phyloP scores from a whole-genome alignment of 306 rosid genomes.

The Glycine tomentella region DNA sequence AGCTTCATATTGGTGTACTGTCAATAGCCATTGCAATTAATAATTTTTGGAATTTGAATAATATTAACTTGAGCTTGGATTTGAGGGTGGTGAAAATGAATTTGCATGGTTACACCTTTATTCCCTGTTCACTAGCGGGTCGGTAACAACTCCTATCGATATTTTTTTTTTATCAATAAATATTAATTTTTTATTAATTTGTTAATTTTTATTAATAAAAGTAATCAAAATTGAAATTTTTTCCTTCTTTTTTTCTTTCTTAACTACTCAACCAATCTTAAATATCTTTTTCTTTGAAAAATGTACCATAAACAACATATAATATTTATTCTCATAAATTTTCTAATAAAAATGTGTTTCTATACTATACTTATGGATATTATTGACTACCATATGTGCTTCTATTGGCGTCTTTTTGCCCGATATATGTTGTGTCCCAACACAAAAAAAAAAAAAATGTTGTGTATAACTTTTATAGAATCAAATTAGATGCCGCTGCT shows the following conservation, averaged over 20 bases:
- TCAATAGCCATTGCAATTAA: slow-evolving; percentile 35
- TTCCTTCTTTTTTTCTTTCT: no score
- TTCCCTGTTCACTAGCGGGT: slow-evolving; percentile 43
- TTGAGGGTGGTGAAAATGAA: slow-evolving; percentile 42
- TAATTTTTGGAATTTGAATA: slow-evolving; percentile 33
- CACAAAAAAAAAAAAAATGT: not conserved
- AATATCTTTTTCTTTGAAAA: slow-evolving; percentile 39
- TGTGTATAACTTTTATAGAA: not conserved
- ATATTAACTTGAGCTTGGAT: slow-evolving; percentile 38
- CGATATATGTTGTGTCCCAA: no score
- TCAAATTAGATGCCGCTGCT: no score
- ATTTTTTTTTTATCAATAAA: no score
- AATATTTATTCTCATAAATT: slow-evolving; percentile 38
- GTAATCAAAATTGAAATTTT: no score
- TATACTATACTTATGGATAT: not conserved
- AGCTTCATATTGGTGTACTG: slow-evolving; percentile 44
- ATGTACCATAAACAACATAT: slow-evolving; percentile 44
- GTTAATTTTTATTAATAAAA: no score
- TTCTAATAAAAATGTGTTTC: slow-evolving; percentile 41
- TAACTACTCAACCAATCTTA: no score
- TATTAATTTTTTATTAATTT: no score
- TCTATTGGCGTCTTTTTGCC: not conserved
- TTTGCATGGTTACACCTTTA: slow-evolving; percentile 33
- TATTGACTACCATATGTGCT: not conserved
- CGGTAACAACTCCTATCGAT: slow-evolving; percentile 53